Conservation (phyloP, 495 filamentous ascomycete species). For the Aspergillus egyptiacus region DNA sequence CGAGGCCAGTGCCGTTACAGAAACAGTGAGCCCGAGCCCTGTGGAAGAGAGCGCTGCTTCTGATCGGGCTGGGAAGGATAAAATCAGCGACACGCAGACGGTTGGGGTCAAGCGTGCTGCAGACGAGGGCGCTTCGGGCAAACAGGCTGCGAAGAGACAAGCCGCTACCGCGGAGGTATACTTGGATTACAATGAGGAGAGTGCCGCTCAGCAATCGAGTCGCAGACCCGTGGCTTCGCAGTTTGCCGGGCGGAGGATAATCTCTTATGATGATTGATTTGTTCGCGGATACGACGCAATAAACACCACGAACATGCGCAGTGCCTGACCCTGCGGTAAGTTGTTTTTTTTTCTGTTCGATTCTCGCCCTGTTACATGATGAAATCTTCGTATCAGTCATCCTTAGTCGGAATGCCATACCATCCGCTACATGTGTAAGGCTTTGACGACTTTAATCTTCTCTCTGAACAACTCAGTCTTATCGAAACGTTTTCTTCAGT, state of each 20-base stretch:
- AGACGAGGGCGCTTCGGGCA: neutral
- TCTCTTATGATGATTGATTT: constrained; percentile 39
- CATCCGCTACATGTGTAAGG: constrained; percentile 36
- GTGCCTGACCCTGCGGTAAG: neutral
- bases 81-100: neutral
- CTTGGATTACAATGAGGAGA: constrained; percentile 15
- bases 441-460: constrained; percentile 36
- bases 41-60: neutral
- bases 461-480: constrained; percentile 25
- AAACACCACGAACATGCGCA: neutral
- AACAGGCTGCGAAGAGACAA: neutral
- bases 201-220: neutral
- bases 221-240: constrained; percentile 1
- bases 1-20: neutral
- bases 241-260: constrained; percentile 28
- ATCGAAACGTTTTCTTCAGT: neutral
- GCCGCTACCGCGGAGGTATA: neutral
- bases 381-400: constrained; percentile 39
- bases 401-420: constrained; percentile 46
- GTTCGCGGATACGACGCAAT: neutral
- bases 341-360: neutral
- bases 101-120: neutral
- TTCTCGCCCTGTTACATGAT: constrained; percentile 24
- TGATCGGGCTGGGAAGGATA: neutral
- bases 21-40: neutral